A percentile compares a stretch with the other conserved stretches of the same genome.
phyloP scores from a whole-genome alignment of 208 protist species.

The Trypanosoma scelopori region DNA sequence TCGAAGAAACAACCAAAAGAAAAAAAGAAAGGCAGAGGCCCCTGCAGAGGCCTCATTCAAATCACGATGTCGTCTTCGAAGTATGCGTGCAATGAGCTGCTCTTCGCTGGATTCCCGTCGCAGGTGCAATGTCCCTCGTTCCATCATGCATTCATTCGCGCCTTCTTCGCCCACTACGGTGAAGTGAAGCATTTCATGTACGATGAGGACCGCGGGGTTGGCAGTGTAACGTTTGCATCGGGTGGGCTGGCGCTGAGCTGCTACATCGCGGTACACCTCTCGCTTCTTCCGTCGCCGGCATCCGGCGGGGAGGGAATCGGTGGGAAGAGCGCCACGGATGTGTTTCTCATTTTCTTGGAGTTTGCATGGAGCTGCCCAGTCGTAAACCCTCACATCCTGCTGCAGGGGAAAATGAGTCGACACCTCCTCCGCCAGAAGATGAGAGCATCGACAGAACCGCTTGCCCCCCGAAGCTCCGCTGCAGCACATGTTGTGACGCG shows the following conservation, averaged over 20 bases:
- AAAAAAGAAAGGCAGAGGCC: too few relatives aligned
- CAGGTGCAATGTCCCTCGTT: conserved; percentile 2
- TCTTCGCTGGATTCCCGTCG: conserved; percentile 68
- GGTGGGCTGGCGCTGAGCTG: conserved; percentile 56
- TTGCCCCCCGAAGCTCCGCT: neutral
- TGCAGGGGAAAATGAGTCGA: conserved; percentile 46
- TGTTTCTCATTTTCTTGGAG: conserved; percentile 51
- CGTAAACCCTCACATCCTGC: conserved; percentile 52
- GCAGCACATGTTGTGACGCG: conserved; percentile 8
- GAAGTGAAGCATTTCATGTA: conserved; percentile 44
- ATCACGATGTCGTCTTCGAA: neutral
- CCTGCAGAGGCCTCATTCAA: too few relatives aligned
- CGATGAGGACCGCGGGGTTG: conserved; percentile 51
- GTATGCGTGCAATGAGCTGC: conserved; percentile 42
- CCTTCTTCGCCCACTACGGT: conserved; percentile 70
- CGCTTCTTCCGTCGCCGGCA: conserved; percentile 27
- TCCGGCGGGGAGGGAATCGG: too few relatives aligned
- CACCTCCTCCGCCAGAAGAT: conserved; percentile 28
- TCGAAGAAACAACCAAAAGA: too few relatives aligned
- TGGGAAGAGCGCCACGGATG: neutral
- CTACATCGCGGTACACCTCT: conserved; percentile 61
- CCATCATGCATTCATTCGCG: conserved; percentile 28
- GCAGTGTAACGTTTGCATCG: conserved; percentile 57
- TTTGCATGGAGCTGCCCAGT: conserved; percentile 65
- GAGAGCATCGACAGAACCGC: too few relatives aligned